Evolutionary conservation across 1,139 yeast genomes (phyloP).

Genomic region (Blastobotrys raffinosifermentans): DNA sequence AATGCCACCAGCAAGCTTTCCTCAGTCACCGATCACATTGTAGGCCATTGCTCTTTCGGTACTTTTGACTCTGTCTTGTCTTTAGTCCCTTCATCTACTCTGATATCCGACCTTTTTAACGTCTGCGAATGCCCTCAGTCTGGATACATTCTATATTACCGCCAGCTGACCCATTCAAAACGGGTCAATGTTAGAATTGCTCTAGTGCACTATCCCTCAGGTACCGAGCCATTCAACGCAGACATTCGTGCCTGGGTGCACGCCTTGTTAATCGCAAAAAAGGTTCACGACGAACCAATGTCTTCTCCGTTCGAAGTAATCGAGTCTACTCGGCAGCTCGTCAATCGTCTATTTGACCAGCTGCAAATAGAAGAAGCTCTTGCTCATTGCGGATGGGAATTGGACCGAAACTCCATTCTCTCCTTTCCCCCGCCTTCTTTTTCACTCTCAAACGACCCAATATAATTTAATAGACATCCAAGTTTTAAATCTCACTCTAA

Average conservation of each 20-base stretch:
- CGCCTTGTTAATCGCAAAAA: constrained; percentile 26
- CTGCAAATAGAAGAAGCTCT: constrained; percentile 22
- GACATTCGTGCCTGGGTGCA: constrained; percentile 32
- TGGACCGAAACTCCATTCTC: constrained; percentile 20
- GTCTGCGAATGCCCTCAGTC: constrained; percentile 15
- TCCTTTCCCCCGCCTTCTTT: constrained; percentile 20
- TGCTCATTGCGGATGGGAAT: constrained; percentile 25
- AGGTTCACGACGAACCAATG: constrained; percentile 6
- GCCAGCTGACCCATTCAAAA: constrained; percentile 7
- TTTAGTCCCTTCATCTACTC: constrained; percentile 8
- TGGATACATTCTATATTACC: constrained; percentile 23
- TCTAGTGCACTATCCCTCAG: constrained; percentile 15
- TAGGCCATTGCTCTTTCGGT: constrained; percentile 22
- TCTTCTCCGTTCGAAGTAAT: constrained; percentile 19
- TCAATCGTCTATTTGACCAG: constrained; percentile 22
- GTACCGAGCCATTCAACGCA: constrained; percentile 10
- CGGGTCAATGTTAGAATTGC: constrained; percentile 19
- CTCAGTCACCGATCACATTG: constrained; percentile 12
- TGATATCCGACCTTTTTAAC: constrained; percentile 14
- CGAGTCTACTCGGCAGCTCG: constrained; percentile 18
- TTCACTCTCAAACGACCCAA: no score
- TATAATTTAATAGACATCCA: no score
- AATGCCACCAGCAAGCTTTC: constrained; percentile 3
- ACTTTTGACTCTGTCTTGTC: constrained; percentile 18
- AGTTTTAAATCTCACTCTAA: no score